Percentiles rank a stretch among this genome's conserved stretches.
Conservation (phyloP, 345 rosid genomes). For the Boechera stricta region DNA sequence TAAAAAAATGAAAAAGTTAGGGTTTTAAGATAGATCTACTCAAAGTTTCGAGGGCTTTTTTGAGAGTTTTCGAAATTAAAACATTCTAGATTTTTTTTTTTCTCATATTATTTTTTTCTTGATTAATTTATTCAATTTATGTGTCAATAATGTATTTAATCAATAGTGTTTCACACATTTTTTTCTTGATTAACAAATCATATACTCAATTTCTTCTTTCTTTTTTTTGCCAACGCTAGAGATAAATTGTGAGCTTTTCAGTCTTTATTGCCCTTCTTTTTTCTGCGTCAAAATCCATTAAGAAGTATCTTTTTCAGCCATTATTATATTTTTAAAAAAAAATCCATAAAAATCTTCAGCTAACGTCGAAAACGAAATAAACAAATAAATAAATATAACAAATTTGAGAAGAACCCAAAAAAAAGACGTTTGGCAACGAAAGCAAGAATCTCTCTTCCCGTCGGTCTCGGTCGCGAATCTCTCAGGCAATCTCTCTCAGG, state of each 20-base stretch:
- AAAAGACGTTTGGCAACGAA: constrained; percentile 12
- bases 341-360: neutral
- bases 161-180: no score
- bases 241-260: no score
- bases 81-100: no score
- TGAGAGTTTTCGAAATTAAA: no score
- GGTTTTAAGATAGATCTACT: neutral
- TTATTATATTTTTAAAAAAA: neutral
- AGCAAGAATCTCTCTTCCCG: constrained; percentile 44
- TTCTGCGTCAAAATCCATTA: no score
- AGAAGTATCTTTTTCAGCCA: neutral
- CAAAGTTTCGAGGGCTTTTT: neutral
- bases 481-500: constrained; percentile 25
- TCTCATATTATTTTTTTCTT: no score
- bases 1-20: neutral
- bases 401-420: neutral
- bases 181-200: no score
- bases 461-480: constrained; percentile 34
- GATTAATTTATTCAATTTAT: no score
- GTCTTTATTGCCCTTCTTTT: no score
- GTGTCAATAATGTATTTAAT: no score
- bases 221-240: no score
- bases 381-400: constrained; percentile 10
- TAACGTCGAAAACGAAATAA: neutral
- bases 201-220: no score